phyloP scores from a whole-genome alignment of 768 basidiomycete genomes.

The Hericium erinaceus region DNA sequence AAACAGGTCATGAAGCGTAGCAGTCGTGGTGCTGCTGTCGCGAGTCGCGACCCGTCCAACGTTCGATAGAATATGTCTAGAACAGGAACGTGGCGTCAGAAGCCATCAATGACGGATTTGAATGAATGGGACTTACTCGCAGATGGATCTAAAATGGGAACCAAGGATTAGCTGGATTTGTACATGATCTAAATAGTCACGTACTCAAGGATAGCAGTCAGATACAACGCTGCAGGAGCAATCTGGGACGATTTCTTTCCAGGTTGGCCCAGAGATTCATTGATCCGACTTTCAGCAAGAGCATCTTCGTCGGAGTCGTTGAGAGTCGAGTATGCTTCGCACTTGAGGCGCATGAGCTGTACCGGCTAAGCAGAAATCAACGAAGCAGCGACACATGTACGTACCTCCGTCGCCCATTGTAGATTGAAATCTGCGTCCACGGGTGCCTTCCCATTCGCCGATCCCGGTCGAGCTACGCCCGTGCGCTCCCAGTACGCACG shows the following conservation, averaged over 20 bases:
- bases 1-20: constrained; percentile 76
- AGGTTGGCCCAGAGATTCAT: constrained; percentile 43
- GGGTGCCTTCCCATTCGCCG: constrained; percentile 30
- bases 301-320: constrained; percentile 75
- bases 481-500: constrained; percentile 84
- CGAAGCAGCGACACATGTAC: constrained; percentile 13
- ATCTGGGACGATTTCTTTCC: constrained; percentile 38
- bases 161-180: constrained; percentile 10
- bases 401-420: constrained; percentile 70
- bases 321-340: constrained; percentile 80
- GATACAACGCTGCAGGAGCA: constrained; percentile 78
- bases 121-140: constrained; percentile 56
- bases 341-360: constrained; percentile 74
- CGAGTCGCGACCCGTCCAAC: constrained; percentile 79
- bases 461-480: constrained; percentile 23
- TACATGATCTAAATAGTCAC: constrained; percentile 22
- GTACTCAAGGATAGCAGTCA: constrained; percentile 90
- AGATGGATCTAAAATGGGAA: constrained; percentile 51
- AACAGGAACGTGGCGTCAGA: constrained; percentile 9
- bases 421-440: constrained; percentile 54
- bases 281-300: constrained; percentile 49
- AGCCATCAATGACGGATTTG: background rate
- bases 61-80: constrained; percentile 78
- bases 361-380: constrained; percentile 2
- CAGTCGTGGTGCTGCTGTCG: constrained; percentile 71